phyloP scores from a whole-genome alignment of 2,329 filamentous ascomycete species.

The Monosporascus sp. region DNA sequence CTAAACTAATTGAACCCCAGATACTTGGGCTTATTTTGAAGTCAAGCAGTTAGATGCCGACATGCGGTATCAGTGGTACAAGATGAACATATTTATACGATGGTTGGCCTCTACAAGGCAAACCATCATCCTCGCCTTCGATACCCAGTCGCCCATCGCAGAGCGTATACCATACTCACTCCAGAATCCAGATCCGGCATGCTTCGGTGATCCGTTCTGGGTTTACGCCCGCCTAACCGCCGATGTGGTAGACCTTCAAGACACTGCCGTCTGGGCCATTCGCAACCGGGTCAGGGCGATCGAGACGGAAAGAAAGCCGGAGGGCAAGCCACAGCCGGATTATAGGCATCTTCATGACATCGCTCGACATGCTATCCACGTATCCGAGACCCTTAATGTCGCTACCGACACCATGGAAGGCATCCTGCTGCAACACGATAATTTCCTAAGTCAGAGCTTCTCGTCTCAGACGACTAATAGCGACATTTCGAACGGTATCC shows the following conservation, averaged over 20 bases:
- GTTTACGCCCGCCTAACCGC: conserved; percentile 26
- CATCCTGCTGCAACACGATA: conserved; percentile 28
- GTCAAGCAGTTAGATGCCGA: conserved; percentile 20
- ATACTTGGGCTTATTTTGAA: conserved; percentile 28
- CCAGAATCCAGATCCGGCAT: background rate
- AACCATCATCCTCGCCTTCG: conserved; percentile 28
- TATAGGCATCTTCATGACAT: conserved; percentile 36
- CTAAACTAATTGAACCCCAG: conserved; percentile 11
- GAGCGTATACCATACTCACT: conserved; percentile 4
- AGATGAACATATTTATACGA: conserved; percentile 28
- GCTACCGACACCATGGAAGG: conserved; percentile 25
- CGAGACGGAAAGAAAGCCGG: conserved; percentile 20
- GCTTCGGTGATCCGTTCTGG: conserved; percentile 31
- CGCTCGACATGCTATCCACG: conserved; percentile 39
- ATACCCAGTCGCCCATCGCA: conserved; percentile 8
- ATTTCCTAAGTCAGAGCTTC: conserved; percentile 7
- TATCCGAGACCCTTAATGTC: conserved; percentile 37
- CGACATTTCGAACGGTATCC: conserved; percentile 16
- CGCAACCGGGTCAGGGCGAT: conserved; percentile 29
- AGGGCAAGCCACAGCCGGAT: conserved; percentile 23
- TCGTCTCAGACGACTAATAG: background rate
- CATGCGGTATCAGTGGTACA: conserved; percentile 28
- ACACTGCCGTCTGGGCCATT: conserved; percentile 35
- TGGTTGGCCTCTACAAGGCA: conserved; percentile 17
- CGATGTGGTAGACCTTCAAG: conserved; percentile 27